These are phyloP conservation scores for Cercospora canescens DNA, from an alignment of 2,329 filamentous ascomycete genomes.

Conservation along the genomic window DNA sequence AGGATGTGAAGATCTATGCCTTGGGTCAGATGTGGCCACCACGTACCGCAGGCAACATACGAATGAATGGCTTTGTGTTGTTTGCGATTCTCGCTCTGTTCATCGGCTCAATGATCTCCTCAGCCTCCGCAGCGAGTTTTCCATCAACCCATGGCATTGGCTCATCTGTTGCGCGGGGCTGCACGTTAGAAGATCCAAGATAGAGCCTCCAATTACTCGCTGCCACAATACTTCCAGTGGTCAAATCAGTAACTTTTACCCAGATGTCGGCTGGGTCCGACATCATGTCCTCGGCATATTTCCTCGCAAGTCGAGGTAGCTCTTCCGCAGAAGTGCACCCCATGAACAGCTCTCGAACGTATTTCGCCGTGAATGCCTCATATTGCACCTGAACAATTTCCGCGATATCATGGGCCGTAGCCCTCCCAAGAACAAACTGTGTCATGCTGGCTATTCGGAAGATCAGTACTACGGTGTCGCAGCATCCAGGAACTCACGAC, in stretches of 20 bases:
- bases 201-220: slow-evolving; percentile 36
- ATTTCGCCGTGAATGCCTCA: neutral
- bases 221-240: slow-evolving; percentile 31
- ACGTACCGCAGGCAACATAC: slow-evolving; percentile 6
- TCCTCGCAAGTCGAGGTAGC: slow-evolving; percentile 11
- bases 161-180: neutral
- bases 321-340: slow-evolving; percentile 22
- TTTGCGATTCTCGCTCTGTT: slow-evolving; percentile 11
- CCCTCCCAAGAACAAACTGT: slow-evolving; percentile 13
- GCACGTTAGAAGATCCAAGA: slow-evolving; percentile 1
- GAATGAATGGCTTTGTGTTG: slow-evolving; percentile 20
- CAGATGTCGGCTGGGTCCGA: slow-evolving; percentile 31
- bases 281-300: slow-evolving; percentile 20
- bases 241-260: slow-evolving; percentile 33
- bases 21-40: neutral
- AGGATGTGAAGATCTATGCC: slow-evolving; percentile 37
- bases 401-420: slow-evolving; percentile 8
- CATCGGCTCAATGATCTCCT: slow-evolving; percentile 6
- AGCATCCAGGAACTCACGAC: neutral
- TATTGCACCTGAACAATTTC: slow-evolving; percentile 10
- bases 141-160: slow-evolving; percentile 17
- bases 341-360: slow-evolving; percentile 23
- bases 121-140: slow-evolving; percentile 10
- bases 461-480: neutral
- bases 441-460: neutral